These are phyloP conservation scores for Lyophyllum shimeji DNA, from an alignment of 768 basidiomycete genomes.

Conservation along the genomic window DNA sequence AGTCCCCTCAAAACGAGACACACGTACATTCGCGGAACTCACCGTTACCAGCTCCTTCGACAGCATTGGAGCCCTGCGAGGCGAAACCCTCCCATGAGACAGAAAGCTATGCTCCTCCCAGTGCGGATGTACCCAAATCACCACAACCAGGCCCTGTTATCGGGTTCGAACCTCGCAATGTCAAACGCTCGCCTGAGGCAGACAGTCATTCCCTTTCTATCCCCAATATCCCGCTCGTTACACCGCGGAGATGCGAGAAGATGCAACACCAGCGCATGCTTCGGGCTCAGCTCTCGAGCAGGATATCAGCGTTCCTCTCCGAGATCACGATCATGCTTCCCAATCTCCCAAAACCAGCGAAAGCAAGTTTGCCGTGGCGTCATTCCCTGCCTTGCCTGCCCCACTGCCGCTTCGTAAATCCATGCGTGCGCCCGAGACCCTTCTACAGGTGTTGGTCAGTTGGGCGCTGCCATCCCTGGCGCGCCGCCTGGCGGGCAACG, in stretches of 20 bases:
- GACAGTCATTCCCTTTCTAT: constrained; percentile 1
- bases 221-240: constrained; percentile 12
- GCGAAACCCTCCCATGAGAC: neutral
- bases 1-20: constrained; percentile 27
- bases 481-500: constrained; percentile 54
- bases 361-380: constrained; percentile 40
- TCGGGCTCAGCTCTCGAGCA: constrained; percentile 14
- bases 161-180: neutral
- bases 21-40: constrained; percentile 3
- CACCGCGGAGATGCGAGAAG: neutral
- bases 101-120: neutral
- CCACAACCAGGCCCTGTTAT: neutral
- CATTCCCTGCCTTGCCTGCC: constrained; percentile 66
- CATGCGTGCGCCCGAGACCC: constrained; percentile 50
- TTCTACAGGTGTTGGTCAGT: constrained; percentile 26
- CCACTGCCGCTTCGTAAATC: constrained; percentile 73
- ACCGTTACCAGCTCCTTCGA: neutral
- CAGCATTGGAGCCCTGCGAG: neutral
- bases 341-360: constrained; percentile 19
- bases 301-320: constrained; percentile 30
- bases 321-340: constrained; percentile 27
- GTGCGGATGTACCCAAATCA: no score
- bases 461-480: constrained; percentile 42
- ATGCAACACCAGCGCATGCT: constrained; percentile 6
- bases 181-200: neutral